A percentile compares a stretch with the other conserved stretches of the same genome.
phyloP scores from a whole-genome alignment of 2,329 filamentous ascomycete genomes.

The Xylaria sp. region DNA sequence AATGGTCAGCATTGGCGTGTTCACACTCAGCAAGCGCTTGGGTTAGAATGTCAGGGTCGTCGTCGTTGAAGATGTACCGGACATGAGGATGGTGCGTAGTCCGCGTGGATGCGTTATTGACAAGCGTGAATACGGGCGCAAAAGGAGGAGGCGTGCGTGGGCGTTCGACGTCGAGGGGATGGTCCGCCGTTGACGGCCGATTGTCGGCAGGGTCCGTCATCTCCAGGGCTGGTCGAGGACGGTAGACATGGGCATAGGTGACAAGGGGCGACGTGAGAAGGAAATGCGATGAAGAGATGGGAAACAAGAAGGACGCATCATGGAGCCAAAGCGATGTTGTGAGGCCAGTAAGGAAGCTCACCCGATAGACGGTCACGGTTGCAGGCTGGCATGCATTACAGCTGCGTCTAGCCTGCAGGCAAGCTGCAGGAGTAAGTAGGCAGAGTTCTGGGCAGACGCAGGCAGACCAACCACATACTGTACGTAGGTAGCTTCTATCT shows the following conservation, averaged over 20 bases:
- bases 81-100: constrained; percentile 85
- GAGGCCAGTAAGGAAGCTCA: constrained; percentile 28
- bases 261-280: constrained; percentile 13
- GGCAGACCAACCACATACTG: neutral
- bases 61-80: constrained; percentile 93
- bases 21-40: constrained; percentile 66
- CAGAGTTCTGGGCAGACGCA: constrained; percentile 13
- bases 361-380: constrained; percentile 27
- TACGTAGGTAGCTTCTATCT: constrained; percentile 22
- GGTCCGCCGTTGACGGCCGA: constrained; percentile 37
- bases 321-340: constrained; percentile 31
- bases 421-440: constrained; percentile 32
- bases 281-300: constrained; percentile 21
- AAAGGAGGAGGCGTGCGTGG: constrained; percentile 59
- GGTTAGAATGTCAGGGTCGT: constrained; percentile 82
- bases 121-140: constrained; percentile 84
- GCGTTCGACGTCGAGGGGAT: constrained; percentile 37
- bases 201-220: constrained; percentile 46
- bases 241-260: constrained; percentile 39
- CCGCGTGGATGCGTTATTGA: constrained; percentile 78
- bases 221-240: constrained; percentile 36
- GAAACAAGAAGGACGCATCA: constrained; percentile 41
- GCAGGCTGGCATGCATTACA: constrained; percentile 28
- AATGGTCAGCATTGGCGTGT: constrained; percentile 47
- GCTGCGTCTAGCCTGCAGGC: constrained; percentile 36